Conservation (phyloP, 495 filamentous ascomycete genomes). For the Aspergillus indologenus region DNA sequence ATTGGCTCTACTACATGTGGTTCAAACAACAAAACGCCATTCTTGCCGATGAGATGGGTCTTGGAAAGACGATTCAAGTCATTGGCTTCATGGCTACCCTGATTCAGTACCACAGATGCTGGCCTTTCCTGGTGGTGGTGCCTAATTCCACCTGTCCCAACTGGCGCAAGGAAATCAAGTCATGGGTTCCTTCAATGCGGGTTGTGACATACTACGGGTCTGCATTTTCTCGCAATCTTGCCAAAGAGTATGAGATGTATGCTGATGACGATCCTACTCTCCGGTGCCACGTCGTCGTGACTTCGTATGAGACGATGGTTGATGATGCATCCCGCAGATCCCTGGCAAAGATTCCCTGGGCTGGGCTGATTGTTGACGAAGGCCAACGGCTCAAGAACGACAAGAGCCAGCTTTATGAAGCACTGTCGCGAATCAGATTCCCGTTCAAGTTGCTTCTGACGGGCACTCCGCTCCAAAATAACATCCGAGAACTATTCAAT, state of each 20-base stretch:
- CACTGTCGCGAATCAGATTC: conserved; percentile 66
- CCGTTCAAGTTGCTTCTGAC: conserved; percentile 83
- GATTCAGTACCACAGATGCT: conserved; percentile 75
- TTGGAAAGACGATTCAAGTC: conserved; percentile 96
- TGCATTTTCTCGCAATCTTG: conserved; percentile 62
- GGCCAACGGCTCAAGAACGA: conserved; percentile 96
- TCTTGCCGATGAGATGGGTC: conserved; percentile 97
- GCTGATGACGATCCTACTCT: conserved; percentile 57
- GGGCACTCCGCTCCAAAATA: conserved; percentile 92
- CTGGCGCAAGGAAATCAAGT: conserved; percentile 95
- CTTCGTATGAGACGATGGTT: conserved; percentile 84
- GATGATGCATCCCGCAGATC: conserved; percentile 60
- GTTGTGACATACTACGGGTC: conserved; percentile 91
- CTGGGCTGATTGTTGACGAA: conserved; percentile 89
- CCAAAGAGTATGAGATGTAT: conserved; percentile 79
- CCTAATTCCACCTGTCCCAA: conserved; percentile 95
- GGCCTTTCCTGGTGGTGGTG: conserved; percentile 90
- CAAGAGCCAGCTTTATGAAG: conserved; percentile 72
- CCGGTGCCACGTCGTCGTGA: conserved; percentile 87
- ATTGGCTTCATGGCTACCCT: conserved; percentile 78
- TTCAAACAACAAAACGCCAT: conserved; percentile 80
- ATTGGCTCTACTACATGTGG: conserved; percentile 96
- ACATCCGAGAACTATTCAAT: conserved; percentile 90
- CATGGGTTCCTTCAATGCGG: conserved; percentile 81
- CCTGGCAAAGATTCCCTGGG: conserved; percentile 73